These are phyloP conservation scores for Gastrolobium villosum DNA, from an alignment of 306 rosid species.

Conservation along the genomic window DNA sequence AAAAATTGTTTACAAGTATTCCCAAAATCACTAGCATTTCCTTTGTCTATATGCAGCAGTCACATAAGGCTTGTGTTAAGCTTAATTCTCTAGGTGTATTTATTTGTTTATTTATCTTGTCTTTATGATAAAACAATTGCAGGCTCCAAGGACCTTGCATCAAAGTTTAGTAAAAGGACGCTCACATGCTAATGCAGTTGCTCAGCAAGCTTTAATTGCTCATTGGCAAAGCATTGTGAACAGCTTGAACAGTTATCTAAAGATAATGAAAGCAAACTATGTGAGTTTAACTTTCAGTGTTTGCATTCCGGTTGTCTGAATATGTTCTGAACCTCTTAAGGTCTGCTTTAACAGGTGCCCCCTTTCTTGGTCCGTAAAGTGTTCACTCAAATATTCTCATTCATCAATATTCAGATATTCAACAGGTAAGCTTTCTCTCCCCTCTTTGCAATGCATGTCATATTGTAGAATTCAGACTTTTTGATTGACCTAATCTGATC, in stretches of 20 bases:
- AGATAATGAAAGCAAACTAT: slow-evolving; percentile 93
- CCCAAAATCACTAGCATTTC: slow-evolving; percentile 32
- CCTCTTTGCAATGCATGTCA: slow-evolving; percentile 9
- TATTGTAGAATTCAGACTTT: slow-evolving; percentile 23
- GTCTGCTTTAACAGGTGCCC: slow-evolving; percentile 74
- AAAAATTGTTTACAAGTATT: slow-evolving; percentile 23
- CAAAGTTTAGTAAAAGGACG: slow-evolving; percentile 97
- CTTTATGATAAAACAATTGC: slow-evolving; percentile 49
- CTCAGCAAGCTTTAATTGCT: slow-evolving; percentile 96
- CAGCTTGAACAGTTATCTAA: slow-evolving; percentile 80
- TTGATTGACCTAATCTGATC: slow-evolving; percentile 37
- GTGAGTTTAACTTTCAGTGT: slow-evolving; percentile 65
- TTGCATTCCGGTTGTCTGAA: slow-evolving; percentile 29
- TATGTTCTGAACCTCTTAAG: slow-evolving; percentile 33
- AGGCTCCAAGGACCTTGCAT: slow-evolving; percentile 98
- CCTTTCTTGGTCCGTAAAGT: slow-evolving; percentile 96
- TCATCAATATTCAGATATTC: slow-evolving; percentile 95
- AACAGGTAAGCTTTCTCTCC: slow-evolving; percentile 74
- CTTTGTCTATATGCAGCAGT: slow-evolving; percentile 38
- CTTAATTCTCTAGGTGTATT: slow-evolving; percentile 34
- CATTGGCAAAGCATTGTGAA: slow-evolving; percentile 99
- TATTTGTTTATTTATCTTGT: slow-evolving; percentile 29
- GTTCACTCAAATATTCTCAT: slow-evolving; percentile 96
- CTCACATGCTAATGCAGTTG: slow-evolving; percentile 92
- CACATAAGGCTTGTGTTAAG: slow-evolving; percentile 28